A percentile compares a stretch with the other conserved stretches of the same genome.
Conservation (phyloP, 441 rosid genomes). For the Mallotus repandus region DNA sequence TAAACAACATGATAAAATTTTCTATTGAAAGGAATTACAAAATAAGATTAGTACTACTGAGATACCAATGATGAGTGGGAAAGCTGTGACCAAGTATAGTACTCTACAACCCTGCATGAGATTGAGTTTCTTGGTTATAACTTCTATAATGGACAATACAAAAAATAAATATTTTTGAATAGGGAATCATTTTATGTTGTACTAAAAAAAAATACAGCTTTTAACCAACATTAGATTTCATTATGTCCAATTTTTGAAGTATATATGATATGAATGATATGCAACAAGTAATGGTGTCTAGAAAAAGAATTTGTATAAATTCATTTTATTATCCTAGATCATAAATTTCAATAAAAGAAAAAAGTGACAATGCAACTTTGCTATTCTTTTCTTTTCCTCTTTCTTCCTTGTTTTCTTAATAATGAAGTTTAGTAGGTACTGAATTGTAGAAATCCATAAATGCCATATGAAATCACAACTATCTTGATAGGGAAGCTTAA, state of each 20-base stretch:
- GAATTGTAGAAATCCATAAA: not conserved
- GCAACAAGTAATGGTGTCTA: not conserved
- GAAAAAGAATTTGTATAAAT: not conserved
- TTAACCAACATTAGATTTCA: not conserved
- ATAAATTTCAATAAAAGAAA: not conserved
- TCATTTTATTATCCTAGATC: not conserved
- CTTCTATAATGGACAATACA: not conserved
- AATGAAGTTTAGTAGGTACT: not conserved
- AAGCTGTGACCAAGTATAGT: slow-evolving; percentile 79
- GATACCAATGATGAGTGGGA: slow-evolving; percentile 84
- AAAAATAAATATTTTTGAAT: not conserved
- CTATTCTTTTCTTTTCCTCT: too few species aligned
- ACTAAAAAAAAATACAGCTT: not conserved
- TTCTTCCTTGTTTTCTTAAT: too few species aligned
- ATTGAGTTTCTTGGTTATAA: slow-evolving; percentile 18
- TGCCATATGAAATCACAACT: not conserved
- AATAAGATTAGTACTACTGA: slow-evolving; percentile 79
- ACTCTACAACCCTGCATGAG: slow-evolving; percentile 91
- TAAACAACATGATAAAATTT: too few species aligned
- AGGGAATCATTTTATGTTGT: not conserved
- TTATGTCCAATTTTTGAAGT: not conserved
- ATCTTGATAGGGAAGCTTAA: not conserved
- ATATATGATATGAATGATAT: not conserved
- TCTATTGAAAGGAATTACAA: slow-evolving; percentile 89
- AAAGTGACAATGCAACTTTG: not conserved